Evolutionary conservation across 1,139 yeast species (phyloP).

Genomic region (Scheffersomyces illinoinensis): DNA sequence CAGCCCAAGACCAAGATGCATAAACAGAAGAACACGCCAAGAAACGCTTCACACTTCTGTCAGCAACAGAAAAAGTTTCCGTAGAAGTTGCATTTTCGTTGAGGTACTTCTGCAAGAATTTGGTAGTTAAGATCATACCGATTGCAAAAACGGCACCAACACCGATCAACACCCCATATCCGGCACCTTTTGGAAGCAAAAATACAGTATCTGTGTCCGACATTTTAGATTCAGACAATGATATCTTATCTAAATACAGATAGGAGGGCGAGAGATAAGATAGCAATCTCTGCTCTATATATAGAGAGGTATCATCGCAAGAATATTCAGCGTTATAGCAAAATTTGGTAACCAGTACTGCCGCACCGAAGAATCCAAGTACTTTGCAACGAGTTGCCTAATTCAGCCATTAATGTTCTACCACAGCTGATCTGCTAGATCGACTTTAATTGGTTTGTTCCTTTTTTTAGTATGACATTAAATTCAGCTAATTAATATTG

Average conservation of each 20-base stretch:
- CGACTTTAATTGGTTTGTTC: not conserved
- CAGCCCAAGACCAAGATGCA: conserved; percentile 31
- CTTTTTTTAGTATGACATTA: not conserved
- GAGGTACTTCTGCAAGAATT: conserved; percentile 22
- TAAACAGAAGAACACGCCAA: conserved; percentile 28
- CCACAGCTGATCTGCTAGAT: not conserved
- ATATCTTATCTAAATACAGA: not conserved
- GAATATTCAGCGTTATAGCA: not conserved
- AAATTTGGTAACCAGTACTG: not conserved
- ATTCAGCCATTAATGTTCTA: not conserved
- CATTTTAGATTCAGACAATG: not conserved
- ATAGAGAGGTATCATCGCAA: not conserved
- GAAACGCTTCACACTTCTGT: conserved; percentile 25
- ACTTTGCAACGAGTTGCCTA: conserved; percentile 1
- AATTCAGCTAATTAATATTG: not conserved
- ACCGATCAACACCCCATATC: conserved; percentile 30
- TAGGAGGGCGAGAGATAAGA: not conserved
- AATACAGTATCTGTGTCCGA: not conserved
- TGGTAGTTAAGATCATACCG: conserved; percentile 27
- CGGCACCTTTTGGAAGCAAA: conserved; percentile 16
- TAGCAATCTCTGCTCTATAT: not conserved
- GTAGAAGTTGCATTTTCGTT: conserved; percentile 28
- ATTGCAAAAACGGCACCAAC: conserved; percentile 30
- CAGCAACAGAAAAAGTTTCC: conserved; percentile 31
- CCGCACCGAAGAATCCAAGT: not conserved